Base-by-base conservation (phyloP, 2,329 filamentous ascomycete species). In the Aspergillus ruber region DNA sequence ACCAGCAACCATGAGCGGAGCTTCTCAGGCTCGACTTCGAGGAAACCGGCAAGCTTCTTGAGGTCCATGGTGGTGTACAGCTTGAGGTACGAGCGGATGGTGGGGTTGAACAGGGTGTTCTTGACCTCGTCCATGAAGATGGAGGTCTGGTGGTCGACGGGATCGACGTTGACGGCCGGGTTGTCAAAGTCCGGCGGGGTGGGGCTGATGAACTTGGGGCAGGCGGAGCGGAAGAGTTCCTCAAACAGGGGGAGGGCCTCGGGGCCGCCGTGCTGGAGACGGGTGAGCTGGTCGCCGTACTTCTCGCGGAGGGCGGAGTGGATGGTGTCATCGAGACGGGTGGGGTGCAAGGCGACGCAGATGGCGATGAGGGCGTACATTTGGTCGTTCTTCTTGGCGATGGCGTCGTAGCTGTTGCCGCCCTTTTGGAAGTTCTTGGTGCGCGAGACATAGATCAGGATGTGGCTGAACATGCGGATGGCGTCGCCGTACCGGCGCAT, bases 361-460 rank as follows among this genome's bases (percentile, higher is more conserved):
- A 98, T 97, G 72, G 93, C 91, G 62, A 98, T 94, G 59, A 98
- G 82, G 35, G 93, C 93, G 72, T 96, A 96, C 91, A 98, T 97
- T 80, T 98, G 93, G 73, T 98, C 93, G 73, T 95, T 97, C 84
- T 97, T 97, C 86, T 98, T 98, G 64, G 88, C 90, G 73, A 97
- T 96, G 55, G 89, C 94, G 73, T 98, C 93, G 77, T 95, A 97
- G 59, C 76, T 95, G 62, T 71, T 72, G 58, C 69, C 86, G 71
- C 90, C 95, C 84, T 97, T 98, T 76, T 98, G 93, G 84, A 97
- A 97, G 81, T 97, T 97, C 87, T 98, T 98, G 67, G 93, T 98
- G 64, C 93, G 82, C 60, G 90, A 95, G 58, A 98, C 90, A 75
- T 97, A 98, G 75, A 98, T 86, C 62, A 98, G 84, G 73, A 98